Percentiles rank a stretch among this genome's conserved stretches.
Conservation (phyloP, 2,329 filamentous ascomycete genomes). For the Pseudonectria buxi region DNA sequence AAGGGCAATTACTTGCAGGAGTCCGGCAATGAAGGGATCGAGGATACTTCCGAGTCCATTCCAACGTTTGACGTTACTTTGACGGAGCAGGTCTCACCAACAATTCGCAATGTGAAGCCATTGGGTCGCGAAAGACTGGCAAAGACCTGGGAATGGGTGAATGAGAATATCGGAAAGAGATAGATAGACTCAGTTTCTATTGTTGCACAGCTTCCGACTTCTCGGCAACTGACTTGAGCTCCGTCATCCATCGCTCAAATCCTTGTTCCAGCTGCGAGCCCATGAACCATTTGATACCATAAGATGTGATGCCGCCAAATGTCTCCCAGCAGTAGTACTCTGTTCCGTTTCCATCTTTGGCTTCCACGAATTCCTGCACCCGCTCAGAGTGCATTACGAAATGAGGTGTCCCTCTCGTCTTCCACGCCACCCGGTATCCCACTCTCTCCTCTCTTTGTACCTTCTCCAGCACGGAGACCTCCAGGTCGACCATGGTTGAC, state of each 20-base stretch:
- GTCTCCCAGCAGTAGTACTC: conserved; percentile 40
- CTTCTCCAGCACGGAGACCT: conserved; percentile 25
- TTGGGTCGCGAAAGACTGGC: conserved; percentile 9
- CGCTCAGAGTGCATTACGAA: conserved; percentile 33
- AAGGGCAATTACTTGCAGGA: conserved; percentile 5
- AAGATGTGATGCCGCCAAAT: conserved; percentile 34
- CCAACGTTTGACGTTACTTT: conserved; percentile 8
- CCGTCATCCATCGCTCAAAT: conserved; percentile 31
- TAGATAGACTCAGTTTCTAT: background rate
- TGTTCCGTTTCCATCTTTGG: conserved; percentile 21
- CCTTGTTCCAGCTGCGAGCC: conserved; percentile 26
- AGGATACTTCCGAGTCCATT: background rate
- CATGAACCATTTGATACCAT: conserved; percentile 26
- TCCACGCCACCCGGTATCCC: conserved; percentile 37
- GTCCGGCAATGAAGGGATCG: background rate
- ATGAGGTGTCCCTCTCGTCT: conserved; percentile 18
- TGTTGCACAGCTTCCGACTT: no score
- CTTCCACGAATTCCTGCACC: conserved; percentile 35
- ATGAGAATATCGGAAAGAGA: background rate
- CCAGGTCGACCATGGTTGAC: conserved; percentile 5
- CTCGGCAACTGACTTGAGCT: no score
- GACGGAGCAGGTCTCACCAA: conserved; percentile 4
- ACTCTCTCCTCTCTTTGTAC: conserved; percentile 20
- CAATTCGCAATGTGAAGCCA: conserved; percentile 8
- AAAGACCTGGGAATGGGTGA: conserved; percentile 18